Conservation (phyloP, 2,329 filamentous ascomycete species). For the Kalmusia sp. region DNA sequence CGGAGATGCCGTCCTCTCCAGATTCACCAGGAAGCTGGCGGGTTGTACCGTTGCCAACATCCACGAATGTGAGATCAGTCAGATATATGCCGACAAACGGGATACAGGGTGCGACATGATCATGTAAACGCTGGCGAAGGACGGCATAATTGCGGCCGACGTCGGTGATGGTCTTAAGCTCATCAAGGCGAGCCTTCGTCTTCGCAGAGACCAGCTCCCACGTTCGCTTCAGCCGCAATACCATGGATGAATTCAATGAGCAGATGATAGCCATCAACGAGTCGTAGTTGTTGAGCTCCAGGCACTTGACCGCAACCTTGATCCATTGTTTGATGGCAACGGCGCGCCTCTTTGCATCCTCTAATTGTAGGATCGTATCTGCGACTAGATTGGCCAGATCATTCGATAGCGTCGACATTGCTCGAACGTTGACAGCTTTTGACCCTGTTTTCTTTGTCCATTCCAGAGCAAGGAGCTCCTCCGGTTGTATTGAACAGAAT, state of each 20-base stretch:
- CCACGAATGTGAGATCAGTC: constrained; percentile 94
- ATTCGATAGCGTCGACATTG: constrained; percentile 91
- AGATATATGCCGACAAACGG: constrained; percentile 97
- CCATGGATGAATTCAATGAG: constrained; percentile 89
- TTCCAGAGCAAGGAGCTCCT: constrained; percentile 88
- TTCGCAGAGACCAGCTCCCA: constrained; percentile 90
- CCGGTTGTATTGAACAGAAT: constrained; percentile 89
- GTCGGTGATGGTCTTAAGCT: constrained; percentile 84
- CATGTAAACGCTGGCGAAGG: constrained; percentile 81
- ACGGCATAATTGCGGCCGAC: constrained; percentile 89
- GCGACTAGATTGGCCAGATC: constrained; percentile 92
- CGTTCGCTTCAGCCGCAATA: constrained; percentile 84
- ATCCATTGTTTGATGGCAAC: constrained; percentile 96
- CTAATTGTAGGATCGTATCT: constrained; percentile 85
- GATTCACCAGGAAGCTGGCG: constrained; percentile 72
- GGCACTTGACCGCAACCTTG: constrained; percentile 86
- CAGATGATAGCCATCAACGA: constrained; percentile 97
- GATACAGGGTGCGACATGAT: constrained; percentile 88
- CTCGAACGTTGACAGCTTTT: constrained; percentile 86
- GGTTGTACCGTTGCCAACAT: constrained; percentile 88
- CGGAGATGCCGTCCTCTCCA: constrained; percentile 70
- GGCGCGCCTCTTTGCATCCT: constrained; percentile 93
- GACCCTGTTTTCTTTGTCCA: constrained; percentile 90
- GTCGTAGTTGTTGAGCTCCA: constrained; percentile 94
- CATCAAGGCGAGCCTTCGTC: constrained; percentile 79